Evolutionary conservation across 2,329 filamentous ascomycete species (phyloP), one percentile per base, ranked within the genome.

Genomic region (Penicillium sp.): DNA sequence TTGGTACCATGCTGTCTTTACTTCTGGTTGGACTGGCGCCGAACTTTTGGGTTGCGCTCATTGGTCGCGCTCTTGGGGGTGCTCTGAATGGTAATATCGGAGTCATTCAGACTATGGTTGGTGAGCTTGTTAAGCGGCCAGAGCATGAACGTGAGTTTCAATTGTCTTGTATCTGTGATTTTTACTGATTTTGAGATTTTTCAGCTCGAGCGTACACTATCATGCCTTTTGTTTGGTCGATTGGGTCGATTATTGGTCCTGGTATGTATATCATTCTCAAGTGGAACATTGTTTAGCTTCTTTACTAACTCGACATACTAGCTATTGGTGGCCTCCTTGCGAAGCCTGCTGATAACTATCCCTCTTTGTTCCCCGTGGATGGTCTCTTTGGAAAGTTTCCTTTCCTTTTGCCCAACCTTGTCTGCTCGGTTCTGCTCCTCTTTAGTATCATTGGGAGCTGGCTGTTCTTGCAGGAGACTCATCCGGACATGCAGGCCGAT

Each of bases 201-300:
- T 57, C 64, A 90, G 88, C 91, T 54, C 85, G 88, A 57, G 92
- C 92, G 27, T 96, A 92, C 71, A 86, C 91, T 2, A 84, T 96
- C 42, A 96, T 97, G 90, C 92, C 92, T 0, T 96, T 96, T 67
- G 88, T 96, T 7, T 97, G 92, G 92, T 88, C 84, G 44, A 87
- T 96, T 48, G 92, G 92, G 22, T 95, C 90, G 9, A 96, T 96
- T 59, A 81, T 96, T 49, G 92, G 92, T 0, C 89, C 92, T 60
- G 71, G 71, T 72, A 65, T 49, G 63, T 59, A 38, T 48, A 49
- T 44, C 27, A 18, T 18, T 8, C 13, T 21, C 10, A 22, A 21
- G 8, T 10, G n/a, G n/a, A 32, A 11, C 24, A 27, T 27, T 27
- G 4, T 2, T 46, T 8, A 45, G 42, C 22, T 29, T 18, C 31